Base-by-base conservation (phyloP, 2,329 filamentous ascomycete species). In the Xylaria sp. region DNA sequence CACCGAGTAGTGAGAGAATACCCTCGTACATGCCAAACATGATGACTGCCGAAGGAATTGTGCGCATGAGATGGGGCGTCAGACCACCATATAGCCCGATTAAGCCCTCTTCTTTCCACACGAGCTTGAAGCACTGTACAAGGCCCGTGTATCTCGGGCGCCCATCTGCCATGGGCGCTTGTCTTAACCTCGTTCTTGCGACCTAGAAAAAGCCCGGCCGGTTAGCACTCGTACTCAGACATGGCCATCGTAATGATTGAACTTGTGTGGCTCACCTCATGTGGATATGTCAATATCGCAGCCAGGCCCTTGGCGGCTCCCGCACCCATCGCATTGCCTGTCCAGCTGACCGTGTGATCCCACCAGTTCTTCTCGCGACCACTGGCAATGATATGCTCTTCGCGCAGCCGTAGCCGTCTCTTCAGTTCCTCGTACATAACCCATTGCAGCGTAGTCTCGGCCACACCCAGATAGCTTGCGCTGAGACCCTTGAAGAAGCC, bases 371-470 rank as follows among this genome's bases (percentile, higher is more conserved):
- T 90, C 46, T 87, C 83, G 54, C 90, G 84, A 1, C 92, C 91
- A 83, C 80, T 90, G 74, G 72, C 82, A 71, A 78, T 84, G 58
- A 88, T 85, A 61, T 81, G 83, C 75, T 85, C 86, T 79, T 92
- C 91, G 68, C 94, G 85, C 54, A 83, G 82, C 55, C 87, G 88
- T 41, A 98, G 83, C n/a, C 85, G 85, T 28, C 88, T 84, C 86
- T 98, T 98, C 85, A 97, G 90, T 80, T 94, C 92, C 83, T 98
- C 94, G 81, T 98, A 98, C 75, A 98, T 83, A 77, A 97, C 91
- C 94, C 94, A 97, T 80, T 98, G 94, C 76, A 97, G 81, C 5
- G 94, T 96, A 73, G 91, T 94, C 84, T 98, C 95, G 2, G 92
- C 91, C 23, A 97, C 94, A 28, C 95, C 94, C 0, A 98, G 85